Evolutionary conservation across 1,139 yeast species (phyloP).

Genomic region (Taphrina communis): DNA sequence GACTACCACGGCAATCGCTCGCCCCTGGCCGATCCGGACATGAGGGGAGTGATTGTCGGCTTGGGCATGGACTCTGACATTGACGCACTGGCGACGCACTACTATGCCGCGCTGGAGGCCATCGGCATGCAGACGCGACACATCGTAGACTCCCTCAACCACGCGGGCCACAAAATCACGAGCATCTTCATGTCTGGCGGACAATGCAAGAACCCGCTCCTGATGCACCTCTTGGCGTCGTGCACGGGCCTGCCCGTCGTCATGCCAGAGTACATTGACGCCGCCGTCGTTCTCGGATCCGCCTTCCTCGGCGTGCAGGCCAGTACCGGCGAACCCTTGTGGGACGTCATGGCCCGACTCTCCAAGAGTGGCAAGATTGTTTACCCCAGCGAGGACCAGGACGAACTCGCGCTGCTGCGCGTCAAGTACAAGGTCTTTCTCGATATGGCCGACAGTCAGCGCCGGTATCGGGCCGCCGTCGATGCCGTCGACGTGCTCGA

Average conservation of each 20-base stretch:
- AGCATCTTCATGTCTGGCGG: slow-evolving; percentile 94
- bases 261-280: slow-evolving; percentile 92
- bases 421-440: slow-evolving; percentile 83
- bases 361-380: slow-evolving; percentile 85
- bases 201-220: slow-evolving; percentile 87
- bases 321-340: slow-evolving; percentile 60
- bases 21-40: slow-evolving; percentile 90
- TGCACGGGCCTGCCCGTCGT: slow-evolving; percentile 92
- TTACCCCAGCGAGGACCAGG: slow-evolving; percentile 65
- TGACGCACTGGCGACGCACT: slow-evolving; percentile 81
- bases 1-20: slow-evolving; percentile 96
- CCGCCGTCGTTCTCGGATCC: slow-evolving; percentile 94
- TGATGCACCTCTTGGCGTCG: slow-evolving; percentile 88
- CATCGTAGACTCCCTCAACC: slow-evolving; percentile 82
- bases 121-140: slow-evolving; percentile 98
- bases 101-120: slow-evolving; percentile 93
- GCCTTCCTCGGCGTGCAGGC: slow-evolving; percentile 96
- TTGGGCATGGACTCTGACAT: slow-evolving; percentile 87
- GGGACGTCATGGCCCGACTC: slow-evolving; percentile 84
- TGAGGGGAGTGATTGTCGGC: slow-evolving; percentile 94
- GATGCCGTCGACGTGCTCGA: slow-evolving; percentile 51
- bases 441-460: slow-evolving; percentile 84
- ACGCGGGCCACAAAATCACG: slow-evolving; percentile 74
- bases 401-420: slow-evolving; percentile 71
- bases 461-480: slow-evolving; percentile 71